Evolutionary conservation across 1,284 basidiomycete species (phyloP).

Genomic region (Gomphus sp.): DNA sequence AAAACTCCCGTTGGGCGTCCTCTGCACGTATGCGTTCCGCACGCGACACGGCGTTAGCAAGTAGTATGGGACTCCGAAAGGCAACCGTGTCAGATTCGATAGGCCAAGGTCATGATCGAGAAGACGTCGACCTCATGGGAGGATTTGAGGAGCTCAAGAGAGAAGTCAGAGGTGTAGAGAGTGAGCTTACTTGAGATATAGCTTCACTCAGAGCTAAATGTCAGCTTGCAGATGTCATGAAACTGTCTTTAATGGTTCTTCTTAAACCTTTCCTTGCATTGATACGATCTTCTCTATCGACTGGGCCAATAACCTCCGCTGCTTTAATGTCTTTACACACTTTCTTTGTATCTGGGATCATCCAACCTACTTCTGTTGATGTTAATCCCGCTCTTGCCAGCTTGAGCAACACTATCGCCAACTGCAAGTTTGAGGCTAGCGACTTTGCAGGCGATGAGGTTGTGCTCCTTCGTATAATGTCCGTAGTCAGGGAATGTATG

Average conservation of each 20-base stretch:
- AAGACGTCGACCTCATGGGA: conserved; percentile 76
- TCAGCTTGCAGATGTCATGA: conserved; percentile 42
- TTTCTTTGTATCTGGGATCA: conserved; percentile 75
- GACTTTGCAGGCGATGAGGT: conserved; percentile 96
- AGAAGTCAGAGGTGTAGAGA: conserved; percentile 60
- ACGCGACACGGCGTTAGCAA: conserved; percentile 57
- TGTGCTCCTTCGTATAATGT: conserved; percentile 86
- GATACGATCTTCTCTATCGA: conserved; percentile 86
- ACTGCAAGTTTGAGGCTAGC: conserved; percentile 97
- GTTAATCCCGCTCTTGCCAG: conserved; percentile 69
- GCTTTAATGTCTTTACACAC: conserved; percentile 83
- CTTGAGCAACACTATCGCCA: conserved; percentile 83
- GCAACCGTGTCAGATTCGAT: conserved; percentile 33
- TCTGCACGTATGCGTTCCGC: conserved; percentile 45
- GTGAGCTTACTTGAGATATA: conserved; percentile 36
- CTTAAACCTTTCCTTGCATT: conserved; percentile 90
- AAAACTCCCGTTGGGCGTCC: conserved; percentile 89
- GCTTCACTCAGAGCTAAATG: not conserved
- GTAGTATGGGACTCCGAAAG: conserved; percentile 64
- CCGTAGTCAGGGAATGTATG: conserved; percentile 82
- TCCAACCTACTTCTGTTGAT: conserved; percentile 40
- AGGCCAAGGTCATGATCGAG: conserved; percentile 28
- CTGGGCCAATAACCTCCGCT: conserved; percentile 88
- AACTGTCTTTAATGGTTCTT: conserved; percentile 47
- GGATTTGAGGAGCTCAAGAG: conserved; percentile 86